Evolutionary conservation across 257 asterid genomes (phyloP), one percentile per base, ranked within the genome.

Genomic region (Solanum pinnatisectum): DNA sequence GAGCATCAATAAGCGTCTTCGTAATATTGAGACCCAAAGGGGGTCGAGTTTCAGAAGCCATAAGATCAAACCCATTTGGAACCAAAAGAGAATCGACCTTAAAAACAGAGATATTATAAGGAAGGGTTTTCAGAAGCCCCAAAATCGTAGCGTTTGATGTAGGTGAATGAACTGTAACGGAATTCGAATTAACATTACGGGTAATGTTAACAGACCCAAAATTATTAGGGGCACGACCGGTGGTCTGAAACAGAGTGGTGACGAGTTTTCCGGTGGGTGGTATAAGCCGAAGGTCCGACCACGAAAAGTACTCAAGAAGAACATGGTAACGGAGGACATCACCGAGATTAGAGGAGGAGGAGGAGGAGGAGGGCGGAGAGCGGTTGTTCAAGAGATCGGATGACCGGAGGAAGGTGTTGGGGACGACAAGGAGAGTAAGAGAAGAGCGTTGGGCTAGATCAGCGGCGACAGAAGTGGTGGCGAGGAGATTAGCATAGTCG

Each of bases 261-360:
- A 96, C 91, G 68, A 93, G 93, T 37, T 91, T 92, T 0, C 98
- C 98, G 56, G 89, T 4, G 63, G 94, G 91, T 1, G 99, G 98
- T 27, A 94, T 27, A 68, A 49, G 93, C 87, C 88, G 95, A 91
- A 96, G 96, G 89, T 93, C 96, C 59, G 95, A 60, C 83, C 84
- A 77, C 67, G 98, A 91, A 40, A 96, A 88, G 89, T 93, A 95
- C 87, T 96, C 93, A 83, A 95, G 95, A 70, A 96, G 95, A 89
- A 96, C 91, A 74, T 96, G 98, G 95, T 92, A 93, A 88, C 99
- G 98, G 92, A 96, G 94, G 89, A 94, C 91, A 76, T 95, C 98
- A 86, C 94, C 89, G 88, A 93, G 91, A 90, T 88, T 87, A 90
- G 92, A 25, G 88, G 95, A 59, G 88, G 95, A 74, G 14, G 94